These are phyloP conservation scores for Tulasnella sp. DNA, from an alignment of 768 basidiomycete genomes.

Conservation along the genomic window DNA sequence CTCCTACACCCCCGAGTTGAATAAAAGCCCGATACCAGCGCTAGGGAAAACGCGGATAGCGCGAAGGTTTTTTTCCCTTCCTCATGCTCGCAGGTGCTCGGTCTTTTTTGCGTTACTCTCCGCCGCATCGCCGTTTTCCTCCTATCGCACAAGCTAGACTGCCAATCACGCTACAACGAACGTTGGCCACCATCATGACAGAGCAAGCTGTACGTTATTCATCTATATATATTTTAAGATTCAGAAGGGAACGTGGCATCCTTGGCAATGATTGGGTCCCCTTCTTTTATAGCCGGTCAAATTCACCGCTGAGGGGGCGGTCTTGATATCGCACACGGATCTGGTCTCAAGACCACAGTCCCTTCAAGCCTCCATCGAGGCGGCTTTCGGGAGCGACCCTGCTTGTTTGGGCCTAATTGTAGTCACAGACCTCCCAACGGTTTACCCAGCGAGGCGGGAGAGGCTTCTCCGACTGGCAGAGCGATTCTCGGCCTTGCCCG, in stretches of 20 bases:
- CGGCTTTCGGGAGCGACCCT: constrained; percentile 72
- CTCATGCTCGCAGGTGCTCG: background rate
- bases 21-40: background rate
- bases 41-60: background rate
- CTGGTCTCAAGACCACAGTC: constrained; percentile 48
- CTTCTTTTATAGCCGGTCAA: background rate
- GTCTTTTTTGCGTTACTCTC: background rate
- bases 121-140: background rate
- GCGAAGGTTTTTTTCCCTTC: background rate
- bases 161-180: background rate
- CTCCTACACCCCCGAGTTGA: background rate
- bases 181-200: background rate
- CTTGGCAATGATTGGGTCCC: background rate
- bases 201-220: background rate
- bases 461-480: constrained; percentile 67
- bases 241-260: background rate
- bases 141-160: background rate
- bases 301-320: constrained; percentile 38
- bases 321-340: constrained; percentile 55
- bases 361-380: constrained; percentile 49
- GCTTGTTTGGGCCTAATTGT: constrained; percentile 73
- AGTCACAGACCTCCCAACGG: constrained; percentile 67
- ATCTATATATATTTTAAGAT: background rate
- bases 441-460: constrained; percentile 57
- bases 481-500: constrained; percentile 64